Base-by-base conservation (phyloP, 176 grass and related monocot genomes). In the Cymbopogon citratus region DNA sequence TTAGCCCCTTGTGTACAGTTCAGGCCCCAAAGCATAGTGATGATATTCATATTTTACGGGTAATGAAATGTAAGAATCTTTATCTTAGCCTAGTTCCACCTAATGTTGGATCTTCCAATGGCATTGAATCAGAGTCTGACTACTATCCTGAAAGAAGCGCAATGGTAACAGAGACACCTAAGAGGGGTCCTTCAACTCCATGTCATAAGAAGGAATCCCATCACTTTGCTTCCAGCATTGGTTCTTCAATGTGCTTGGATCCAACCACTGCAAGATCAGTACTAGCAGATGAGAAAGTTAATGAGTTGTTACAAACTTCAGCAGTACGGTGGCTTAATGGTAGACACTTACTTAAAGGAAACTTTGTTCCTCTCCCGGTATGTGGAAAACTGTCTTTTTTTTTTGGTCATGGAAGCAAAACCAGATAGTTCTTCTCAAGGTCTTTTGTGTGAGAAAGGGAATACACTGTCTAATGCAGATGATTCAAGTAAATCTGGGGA, bases 321-420 rank as follows among this genome's bases (percentile, higher is more conserved):
- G 90, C 90, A 60, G 64, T 86, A 31, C 77, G 87, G 51, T 98
- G 92, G 92, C 82, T 98, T 12, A 64, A 36, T 88, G 90, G 88
- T 59, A 87, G 92, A 27, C 73, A 93, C 82, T 89, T 98, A 29
- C 21, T 95, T 75, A 95, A 89, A 81, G 90, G 90, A 34, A 98
- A 98, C 82, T 74, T 84, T 23, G 76, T 95, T 52, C 65, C 81
- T 76, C 75, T 98, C 73, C 80, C 80, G 57, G n/a, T 93, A 59
- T 87, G 92, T 46, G 92, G 92, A 61, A 91, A 91, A 60, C 15
- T 91, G 25, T 91, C 84, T 41, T 69, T 88, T 31, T 31, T 93
- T 98, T 27, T 1, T 85, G n/a, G 92, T 95, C 12, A 67, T 83
- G 74, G 76, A 61, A 56, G 79, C 87, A 85, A 88, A 89, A 80